Evolutionary conservation across 345 rosid genomes (phyloP).

Genomic region (Citropsis articulata): DNA sequence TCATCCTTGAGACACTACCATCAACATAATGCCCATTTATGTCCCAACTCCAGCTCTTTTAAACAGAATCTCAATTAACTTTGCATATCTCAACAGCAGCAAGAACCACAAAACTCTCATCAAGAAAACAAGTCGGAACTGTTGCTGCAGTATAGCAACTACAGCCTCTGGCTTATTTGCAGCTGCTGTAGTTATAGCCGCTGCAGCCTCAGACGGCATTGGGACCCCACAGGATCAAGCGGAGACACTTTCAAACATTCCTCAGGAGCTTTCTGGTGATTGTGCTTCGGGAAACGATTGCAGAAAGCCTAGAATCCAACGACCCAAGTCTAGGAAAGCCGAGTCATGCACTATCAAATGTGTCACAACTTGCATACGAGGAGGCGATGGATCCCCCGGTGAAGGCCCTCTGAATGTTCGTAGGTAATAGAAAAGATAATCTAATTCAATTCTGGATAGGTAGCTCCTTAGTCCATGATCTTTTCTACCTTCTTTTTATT

Average conservation of each 20-base stretch:
- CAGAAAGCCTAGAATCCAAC: slow-evolving; percentile 72
- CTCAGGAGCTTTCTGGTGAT: slow-evolving; percentile 72
- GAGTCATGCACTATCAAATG: slow-evolving; percentile 85
- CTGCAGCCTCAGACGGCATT: slow-evolving; percentile 23
- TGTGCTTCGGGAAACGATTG: slow-evolving; percentile 53
- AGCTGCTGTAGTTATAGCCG: slow-evolving; percentile 29
- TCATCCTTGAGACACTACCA: neutral
- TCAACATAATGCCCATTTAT: slow-evolving; percentile 18
- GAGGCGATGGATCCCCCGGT: slow-evolving; percentile 81
- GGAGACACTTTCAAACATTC: slow-evolving; percentile 67
- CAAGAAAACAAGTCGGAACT: neutral
- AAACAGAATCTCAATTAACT: neutral
- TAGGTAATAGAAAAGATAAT: slow-evolving; percentile 32
- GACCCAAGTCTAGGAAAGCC: slow-evolving; percentile 79
- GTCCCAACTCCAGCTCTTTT: slow-evolving; percentile 14
- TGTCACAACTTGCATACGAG: slow-evolving; percentile 70
- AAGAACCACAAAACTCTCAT: neutral
- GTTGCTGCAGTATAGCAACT: slow-evolving; percentile 9
- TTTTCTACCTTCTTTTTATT: neutral
- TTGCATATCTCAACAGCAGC: neutral
- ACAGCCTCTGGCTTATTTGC: slow-evolving; percentile 34
- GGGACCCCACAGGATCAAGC: slow-evolving; percentile 26
- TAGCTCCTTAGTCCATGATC: too few species aligned
- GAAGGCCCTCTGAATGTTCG: slow-evolving; percentile 83
- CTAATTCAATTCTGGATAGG: too few species aligned